Conservation (phyloP, 148 eudicot species). For the Euryodendron excelsum region DNA sequence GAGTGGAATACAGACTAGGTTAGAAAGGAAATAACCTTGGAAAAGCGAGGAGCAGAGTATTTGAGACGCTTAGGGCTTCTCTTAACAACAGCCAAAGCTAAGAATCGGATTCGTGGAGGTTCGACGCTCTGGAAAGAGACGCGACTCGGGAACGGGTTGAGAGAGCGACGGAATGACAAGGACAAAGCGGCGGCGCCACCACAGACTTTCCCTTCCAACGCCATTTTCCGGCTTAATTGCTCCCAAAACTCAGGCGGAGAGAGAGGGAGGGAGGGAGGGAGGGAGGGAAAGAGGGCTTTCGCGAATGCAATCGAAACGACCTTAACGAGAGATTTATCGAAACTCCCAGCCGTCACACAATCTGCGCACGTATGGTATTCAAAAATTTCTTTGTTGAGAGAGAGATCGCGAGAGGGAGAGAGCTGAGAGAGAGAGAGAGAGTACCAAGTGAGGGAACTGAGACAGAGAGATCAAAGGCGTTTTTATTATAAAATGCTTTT, state of each 20-base stretch:
- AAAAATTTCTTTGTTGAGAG: no score
- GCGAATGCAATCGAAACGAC: not conserved
- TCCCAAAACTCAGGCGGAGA: not conserved
- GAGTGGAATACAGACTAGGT: not conserved
- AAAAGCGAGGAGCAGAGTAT: constrained; percentile 57
- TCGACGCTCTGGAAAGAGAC: constrained; percentile 16
- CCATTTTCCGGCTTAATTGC: constrained; percentile 18
- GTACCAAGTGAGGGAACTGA: no score
- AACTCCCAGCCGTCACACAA: no score
- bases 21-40: constrained; percentile 44
- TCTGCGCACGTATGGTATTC: no score
- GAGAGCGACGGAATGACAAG: constrained; percentile 33
- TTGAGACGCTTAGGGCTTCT: constrained; percentile 80
- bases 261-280: not conserved
- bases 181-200: constrained; percentile 15
- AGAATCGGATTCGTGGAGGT: constrained; percentile 21
- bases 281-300: no score
- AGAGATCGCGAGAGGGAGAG: no score
- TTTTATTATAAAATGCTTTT: no score
- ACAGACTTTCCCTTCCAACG: constrained; percentile 13
- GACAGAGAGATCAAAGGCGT: no score
- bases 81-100: constrained; percentile 35
- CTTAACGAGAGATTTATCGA: no score
- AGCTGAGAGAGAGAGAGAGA: no score
- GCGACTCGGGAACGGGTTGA: constrained; percentile 13